A percentile compares a stretch with the other conserved stretches of the same genome.
Evolutionary conservation across 495 filamentous ascomycete genomes (phyloP).

Genomic region (Hyaloscypha variabilis): DNA sequence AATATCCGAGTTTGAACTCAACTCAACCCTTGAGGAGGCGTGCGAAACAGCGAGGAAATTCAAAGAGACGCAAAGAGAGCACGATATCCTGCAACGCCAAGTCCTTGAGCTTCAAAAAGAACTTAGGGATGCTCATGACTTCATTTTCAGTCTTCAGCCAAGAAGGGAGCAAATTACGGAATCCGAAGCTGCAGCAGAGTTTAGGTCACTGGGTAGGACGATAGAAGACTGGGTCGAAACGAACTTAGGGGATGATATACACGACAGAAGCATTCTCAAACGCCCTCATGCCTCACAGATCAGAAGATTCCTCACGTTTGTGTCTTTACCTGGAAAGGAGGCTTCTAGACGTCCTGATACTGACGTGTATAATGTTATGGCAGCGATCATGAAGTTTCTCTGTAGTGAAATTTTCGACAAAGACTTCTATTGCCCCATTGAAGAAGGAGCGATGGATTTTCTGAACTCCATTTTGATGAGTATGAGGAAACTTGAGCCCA

Average conservation of each 20-base stretch:
- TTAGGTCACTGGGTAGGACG: constrained; percentile 2
- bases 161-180: constrained; percentile 5
- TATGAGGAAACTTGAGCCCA: constrained; percentile 21
- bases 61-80: background rate
- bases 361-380: constrained; percentile 15
- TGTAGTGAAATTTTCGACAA: constrained; percentile 8
- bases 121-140: constrained; percentile 14
- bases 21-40: background rate
- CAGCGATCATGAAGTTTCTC: constrained; percentile 16
- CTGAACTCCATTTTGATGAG: constrained; percentile 29
- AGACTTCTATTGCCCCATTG: constrained; percentile 17
- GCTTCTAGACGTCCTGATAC: background rate
- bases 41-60: background rate
- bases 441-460: background rate
- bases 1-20: background rate
- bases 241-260: constrained; percentile 7
- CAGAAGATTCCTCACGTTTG: background rate
- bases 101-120: constrained; percentile 3
- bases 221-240: constrained; percentile 20
- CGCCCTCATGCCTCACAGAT: background rate
- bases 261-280: background rate
- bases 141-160: constrained; percentile 15
- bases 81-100: background rate
- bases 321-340: constrained; percentile 7
- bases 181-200: constrained; percentile 15